phyloP scores from a whole-genome alignment of 192 early-diverging fungal species.

The Chytriomyces sp. region DNA sequence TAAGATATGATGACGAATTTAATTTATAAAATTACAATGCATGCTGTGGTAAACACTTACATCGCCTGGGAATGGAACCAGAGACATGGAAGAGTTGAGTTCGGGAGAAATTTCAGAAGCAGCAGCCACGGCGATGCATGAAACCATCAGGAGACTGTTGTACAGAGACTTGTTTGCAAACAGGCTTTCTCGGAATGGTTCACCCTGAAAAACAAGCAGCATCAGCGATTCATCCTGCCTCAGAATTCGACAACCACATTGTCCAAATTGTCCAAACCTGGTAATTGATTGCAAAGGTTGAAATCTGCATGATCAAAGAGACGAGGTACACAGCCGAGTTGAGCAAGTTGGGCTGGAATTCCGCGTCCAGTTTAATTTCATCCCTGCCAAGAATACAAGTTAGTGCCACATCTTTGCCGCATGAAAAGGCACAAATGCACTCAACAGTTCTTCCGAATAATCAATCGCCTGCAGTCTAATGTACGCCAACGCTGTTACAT shows the following conservation, averaged over 20 bases:
- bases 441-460: constrained; percentile 53
- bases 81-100: constrained; percentile 87
- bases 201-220: constrained; percentile 44
- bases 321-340: constrained; percentile 97
- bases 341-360: constrained; percentile 92
- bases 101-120: constrained; percentile 88
- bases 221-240: not conserved
- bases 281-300: constrained; percentile 99
- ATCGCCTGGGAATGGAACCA: constrained; percentile 86
- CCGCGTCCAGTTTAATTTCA: constrained; percentile 87
- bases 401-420: not conserved
- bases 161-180: constrained; percentile 91
- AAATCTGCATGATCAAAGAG: constrained; percentile 96
- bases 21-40: constrained; percentile 15
- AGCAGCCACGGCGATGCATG: constrained; percentile 81
- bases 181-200: constrained; percentile 95
- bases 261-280: constrained; percentile 59
- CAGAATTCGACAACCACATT: no score
- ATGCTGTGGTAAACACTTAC: constrained; percentile 50
- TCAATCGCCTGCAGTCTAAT: constrained; percentile 60
- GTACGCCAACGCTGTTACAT: constrained; percentile 86
- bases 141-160: constrained; percentile 84
- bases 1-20: no score
- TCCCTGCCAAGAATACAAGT: constrained; percentile 43
- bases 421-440: not conserved